Base-by-base conservation (phyloP, 2,329 filamentous ascomycete genomes). In the Pestalotiopsis sp. region DNA sequence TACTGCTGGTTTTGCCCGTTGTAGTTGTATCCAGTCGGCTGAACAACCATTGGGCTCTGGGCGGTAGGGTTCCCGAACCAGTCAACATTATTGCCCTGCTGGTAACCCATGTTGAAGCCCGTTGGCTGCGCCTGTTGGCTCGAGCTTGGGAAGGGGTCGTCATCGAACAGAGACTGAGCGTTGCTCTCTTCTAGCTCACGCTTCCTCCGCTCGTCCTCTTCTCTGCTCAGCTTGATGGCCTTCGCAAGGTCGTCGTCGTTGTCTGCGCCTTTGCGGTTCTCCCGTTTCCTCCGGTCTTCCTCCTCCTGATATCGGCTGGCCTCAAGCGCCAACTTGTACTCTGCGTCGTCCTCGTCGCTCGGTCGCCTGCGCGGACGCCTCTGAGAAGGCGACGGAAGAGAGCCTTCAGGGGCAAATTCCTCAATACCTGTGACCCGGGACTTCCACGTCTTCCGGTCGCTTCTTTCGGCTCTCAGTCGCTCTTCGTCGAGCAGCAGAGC, bases 11-110 rank as follows among this genome's bases (percentile, higher is more conserved):
- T 88, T 71, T 88, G 89, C 35, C 84, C 82, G 71, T 86, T 86
- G 66, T 80, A 82, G 55, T 66, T 66, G 72, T 83, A 92, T n/a
- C 93, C 94, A 1, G 94, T 97, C 3, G 89, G 91, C 78, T 97
- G 94, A 58, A 86, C 78, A 94, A 90, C 72, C 78, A 88, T 86
- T 75, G 93, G 91, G 73, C 82, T 89, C 75, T 89, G 90, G 68
- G 95, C 93, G 75, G 98, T 91, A 13, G 94, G 94, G 79, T 99
- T 99, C 68, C 95, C 96, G 74, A 97, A 96, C 89, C 97, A 98
- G 81, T 99, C 96, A 20, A 99, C 96, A 13, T 94, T 93, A 67
- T 92, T 92, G 77, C 97, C 95, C 81, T 99, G 96, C 82, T 98
- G 94, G 76, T 99, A 99, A 60, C 95, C 95, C 81, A 97, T 94